Evolutionary conservation across 441 rosid species (phyloP).

Genomic region (Arabidopsis lyrata): DNA sequence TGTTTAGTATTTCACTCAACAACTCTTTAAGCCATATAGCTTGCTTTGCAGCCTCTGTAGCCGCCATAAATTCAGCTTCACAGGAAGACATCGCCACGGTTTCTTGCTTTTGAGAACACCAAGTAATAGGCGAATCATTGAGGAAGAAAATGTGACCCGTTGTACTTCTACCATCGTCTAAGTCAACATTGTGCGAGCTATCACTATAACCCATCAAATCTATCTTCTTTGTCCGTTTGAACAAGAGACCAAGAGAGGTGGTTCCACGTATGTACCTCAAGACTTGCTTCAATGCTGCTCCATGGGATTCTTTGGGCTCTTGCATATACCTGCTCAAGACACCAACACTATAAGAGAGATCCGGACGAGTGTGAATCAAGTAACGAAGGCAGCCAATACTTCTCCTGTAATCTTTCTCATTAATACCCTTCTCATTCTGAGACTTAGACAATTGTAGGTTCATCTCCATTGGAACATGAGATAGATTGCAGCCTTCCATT

Average conservation of each 20-base stretch:
- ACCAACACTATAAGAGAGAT: not conserved
- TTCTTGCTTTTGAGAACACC: not conserved
- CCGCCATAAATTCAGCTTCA: conserved; percentile 7
- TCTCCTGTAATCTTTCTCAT: too few species aligned
- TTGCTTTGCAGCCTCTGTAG: too few species aligned
- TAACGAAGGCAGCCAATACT: not conserved
- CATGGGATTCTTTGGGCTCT: not conserved
- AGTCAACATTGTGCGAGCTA: not conserved
- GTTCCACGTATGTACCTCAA: not conserved
- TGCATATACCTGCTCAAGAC: not conserved
- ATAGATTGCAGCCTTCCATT: not conserved
- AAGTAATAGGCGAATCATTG: not conserved
- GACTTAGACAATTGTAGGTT: too few species aligned
- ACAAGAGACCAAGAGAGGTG: rapidly evolving
- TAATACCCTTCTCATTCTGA: too few species aligned
- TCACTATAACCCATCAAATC: not conserved
- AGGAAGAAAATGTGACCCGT: rapidly evolving
- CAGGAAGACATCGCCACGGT: not conserved
- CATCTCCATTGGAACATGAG: too few species aligned
- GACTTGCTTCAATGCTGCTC: not conserved
- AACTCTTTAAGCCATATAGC: too few species aligned
- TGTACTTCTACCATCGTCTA: not conserved
- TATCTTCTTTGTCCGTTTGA: rapidly evolving
- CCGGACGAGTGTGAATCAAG: not conserved
- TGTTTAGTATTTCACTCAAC: too few species aligned